phyloP scores from a whole-genome alignment of 495 filamentous ascomycete genomes.

The Hypoxylon rickii region DNA sequence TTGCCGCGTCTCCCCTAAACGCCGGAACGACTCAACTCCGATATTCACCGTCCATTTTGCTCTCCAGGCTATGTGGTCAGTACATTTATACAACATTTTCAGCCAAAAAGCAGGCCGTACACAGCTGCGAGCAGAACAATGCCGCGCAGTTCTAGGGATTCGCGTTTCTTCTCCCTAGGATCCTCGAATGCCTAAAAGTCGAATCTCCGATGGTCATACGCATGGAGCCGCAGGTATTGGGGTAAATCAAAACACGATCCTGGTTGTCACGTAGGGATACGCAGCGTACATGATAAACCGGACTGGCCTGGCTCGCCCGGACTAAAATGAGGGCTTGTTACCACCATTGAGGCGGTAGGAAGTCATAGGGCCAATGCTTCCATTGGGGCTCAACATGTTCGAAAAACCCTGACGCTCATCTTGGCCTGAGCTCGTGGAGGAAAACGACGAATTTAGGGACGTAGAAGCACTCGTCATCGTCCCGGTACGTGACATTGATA shows the following conservation, averaged over 20 bases:
- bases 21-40: not conserved
- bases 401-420: slow-evolving; percentile 40
- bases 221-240: not conserved
- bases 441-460: slow-evolving; percentile 49
- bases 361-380: slow-evolving; percentile 4
- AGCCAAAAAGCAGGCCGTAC: slow-evolving; percentile 3
- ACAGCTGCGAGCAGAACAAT: too few species aligned
- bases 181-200: not conserved
- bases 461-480: slow-evolving; percentile 51
- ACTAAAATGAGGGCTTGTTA: slow-evolving; percentile 41
- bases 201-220: not conserved
- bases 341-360: slow-evolving; percentile 38
- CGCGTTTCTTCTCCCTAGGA: not conserved
- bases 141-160: too few species aligned
- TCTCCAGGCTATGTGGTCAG: not conserved
- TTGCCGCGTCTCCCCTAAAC: slow-evolving; percentile 2
- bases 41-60: not conserved
- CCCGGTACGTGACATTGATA: slow-evolving; percentile 48
- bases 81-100: slow-evolving; percentile 20
- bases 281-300: not conserved
- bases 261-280: not conserved
- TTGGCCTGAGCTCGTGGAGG: slow-evolving; percentile 38
- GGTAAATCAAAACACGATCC: not conserved
- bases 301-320: slow-evolving; percentile 21
- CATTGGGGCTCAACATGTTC: slow-evolving; percentile 48